Evolutionary conservation across 768 basidiomycete species (phyloP).

Genomic region (Boletus bicolor): DNA sequence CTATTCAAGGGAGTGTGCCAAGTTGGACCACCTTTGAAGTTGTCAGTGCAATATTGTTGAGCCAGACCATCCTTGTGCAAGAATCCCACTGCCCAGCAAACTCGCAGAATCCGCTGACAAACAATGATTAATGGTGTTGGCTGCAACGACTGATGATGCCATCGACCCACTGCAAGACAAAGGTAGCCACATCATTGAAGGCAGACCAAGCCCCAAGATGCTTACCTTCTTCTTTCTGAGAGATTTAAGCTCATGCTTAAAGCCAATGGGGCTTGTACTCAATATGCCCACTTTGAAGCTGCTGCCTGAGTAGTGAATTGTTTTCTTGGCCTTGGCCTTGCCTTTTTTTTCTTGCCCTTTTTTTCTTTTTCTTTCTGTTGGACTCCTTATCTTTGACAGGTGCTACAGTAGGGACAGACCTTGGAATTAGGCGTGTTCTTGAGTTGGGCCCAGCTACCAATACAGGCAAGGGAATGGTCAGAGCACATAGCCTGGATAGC

Average conservation of each 20-base stretch:
- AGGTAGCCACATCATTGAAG: slow-evolving; percentile 51
- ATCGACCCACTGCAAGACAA: slow-evolving; percentile 34
- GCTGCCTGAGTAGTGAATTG: slow-evolving; percentile 49
- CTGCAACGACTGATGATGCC: slow-evolving; percentile 31
- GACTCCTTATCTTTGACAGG: slow-evolving; percentile 29
- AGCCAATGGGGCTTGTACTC: slow-evolving; percentile 34
- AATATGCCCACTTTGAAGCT: slow-evolving; percentile 68
- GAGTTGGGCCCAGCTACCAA: slow-evolving; percentile 70
- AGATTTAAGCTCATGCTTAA: slow-evolving; percentile 30
- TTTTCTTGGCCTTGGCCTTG: slow-evolving; percentile 33
- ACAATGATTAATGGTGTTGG: slow-evolving; percentile 11
- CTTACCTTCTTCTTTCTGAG: slow-evolving; percentile 56
- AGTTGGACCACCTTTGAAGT: not conserved
- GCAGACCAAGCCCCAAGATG: slow-evolving; percentile 60
- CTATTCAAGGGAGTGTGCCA: not conserved
- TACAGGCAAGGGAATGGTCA: slow-evolving; percentile 66
- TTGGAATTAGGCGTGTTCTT: slow-evolving; percentile 37
- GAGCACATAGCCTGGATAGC: slow-evolving; percentile 77
- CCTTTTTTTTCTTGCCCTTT: slow-evolving; percentile 36
- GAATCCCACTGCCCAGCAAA: slow-evolving; percentile 30
- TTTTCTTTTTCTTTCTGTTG: slow-evolving; percentile 36
- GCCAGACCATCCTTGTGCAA: slow-evolving; percentile 35
- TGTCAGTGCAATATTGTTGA: slow-evolving; percentile 28
- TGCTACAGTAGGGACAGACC: slow-evolving; percentile 24
- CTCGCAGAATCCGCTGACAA: slow-evolving; percentile 34